Conservation (phyloP, 2,329 filamentous ascomycete species). For the Plenodomus tracheiphilus region DNA sequence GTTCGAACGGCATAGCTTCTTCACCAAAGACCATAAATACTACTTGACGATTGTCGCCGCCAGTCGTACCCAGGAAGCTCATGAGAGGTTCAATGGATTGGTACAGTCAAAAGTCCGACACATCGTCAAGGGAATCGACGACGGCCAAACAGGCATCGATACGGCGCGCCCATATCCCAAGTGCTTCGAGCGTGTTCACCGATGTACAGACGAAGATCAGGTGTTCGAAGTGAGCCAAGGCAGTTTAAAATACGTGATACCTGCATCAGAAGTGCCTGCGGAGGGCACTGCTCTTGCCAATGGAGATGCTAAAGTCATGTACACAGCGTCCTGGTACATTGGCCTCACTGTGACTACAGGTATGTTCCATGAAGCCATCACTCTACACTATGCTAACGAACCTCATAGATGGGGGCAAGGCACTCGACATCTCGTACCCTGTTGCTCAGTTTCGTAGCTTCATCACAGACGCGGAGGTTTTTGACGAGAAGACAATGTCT, state of each 20-base stretch:
- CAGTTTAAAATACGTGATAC: constrained; percentile 63
- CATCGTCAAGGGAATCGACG: constrained; percentile 80
- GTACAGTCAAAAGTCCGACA: constrained; percentile 92
- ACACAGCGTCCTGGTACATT: constrained; percentile 93
- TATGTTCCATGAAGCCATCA: constrained; percentile 48
- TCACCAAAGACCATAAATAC: constrained; percentile 91
- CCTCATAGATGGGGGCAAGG: constrained; percentile 63
- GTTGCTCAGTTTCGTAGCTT: constrained; percentile 85
- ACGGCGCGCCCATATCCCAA: constrained; percentile 92
- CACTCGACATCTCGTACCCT: constrained; percentile 76
- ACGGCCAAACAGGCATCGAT: constrained; percentile 72
- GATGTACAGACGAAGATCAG: constrained; percentile 65
- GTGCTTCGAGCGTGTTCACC: constrained; percentile 82
- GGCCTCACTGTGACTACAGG: constrained; percentile 79
- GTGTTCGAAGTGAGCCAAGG: constrained; percentile 65
- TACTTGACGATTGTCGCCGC: constrained; percentile 87
- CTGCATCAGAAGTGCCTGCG: constrained; percentile 53
- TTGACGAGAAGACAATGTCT: constrained; percentile 73
- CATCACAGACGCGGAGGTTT: constrained; percentile 76
- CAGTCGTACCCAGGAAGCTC: constrained; percentile 79
- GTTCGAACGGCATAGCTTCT: constrained; percentile 90
- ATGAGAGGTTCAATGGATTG: constrained; percentile 85
- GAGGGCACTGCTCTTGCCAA: constrained; percentile 37
- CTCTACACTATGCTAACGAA: not conserved
- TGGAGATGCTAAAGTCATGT: constrained; percentile 60